Evolutionary conservation across 192 early-diverging fungal species (phyloP).

Genomic region (Coemansia sp.): DNA sequence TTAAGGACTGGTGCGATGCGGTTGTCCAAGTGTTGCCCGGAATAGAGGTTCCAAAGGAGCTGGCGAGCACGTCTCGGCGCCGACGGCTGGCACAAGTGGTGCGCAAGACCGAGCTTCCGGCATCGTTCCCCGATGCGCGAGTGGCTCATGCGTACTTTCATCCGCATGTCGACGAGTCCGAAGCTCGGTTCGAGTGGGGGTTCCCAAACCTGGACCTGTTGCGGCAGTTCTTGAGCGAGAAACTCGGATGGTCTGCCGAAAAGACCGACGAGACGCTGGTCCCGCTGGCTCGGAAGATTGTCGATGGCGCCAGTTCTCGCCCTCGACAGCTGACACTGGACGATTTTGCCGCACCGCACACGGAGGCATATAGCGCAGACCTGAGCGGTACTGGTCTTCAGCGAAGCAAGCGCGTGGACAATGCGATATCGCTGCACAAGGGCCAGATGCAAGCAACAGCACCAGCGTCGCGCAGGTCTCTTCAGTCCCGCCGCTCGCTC

Average conservation of each 20-base stretch:
- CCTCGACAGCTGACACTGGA: constrained; percentile 32
- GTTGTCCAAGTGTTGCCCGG: constrained; percentile 51
- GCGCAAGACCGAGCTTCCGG: constrained; percentile 67
- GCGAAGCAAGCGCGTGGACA: constrained; percentile 44
- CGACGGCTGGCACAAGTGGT: constrained; percentile 59
- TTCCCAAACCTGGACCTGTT: constrained; percentile 53
- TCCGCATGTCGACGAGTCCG: constrained; percentile 62
- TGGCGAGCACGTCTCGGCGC: constrained; percentile 21
- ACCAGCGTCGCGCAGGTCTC: constrained; percentile 1
- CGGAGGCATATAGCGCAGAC: not conserved
- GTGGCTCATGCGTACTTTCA: constrained; percentile 77
- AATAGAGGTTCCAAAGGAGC: constrained; percentile 34
- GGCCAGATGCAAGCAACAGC: not conserved
- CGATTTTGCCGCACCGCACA: constrained; percentile 5
- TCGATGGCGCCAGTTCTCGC: constrained; percentile 5
- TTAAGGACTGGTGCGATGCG: constrained; percentile 41
- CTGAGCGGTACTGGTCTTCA: constrained; percentile 1
- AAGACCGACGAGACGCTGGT: constrained; percentile 51
- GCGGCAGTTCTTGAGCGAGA: constrained; percentile 47
- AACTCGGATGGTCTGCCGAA: constrained; percentile 41
- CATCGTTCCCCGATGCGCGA: constrained; percentile 74
- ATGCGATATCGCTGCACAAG: constrained; percentile 42
- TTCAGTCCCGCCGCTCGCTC: constrained; percentile 7
- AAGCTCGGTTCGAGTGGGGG: constrained; percentile 36
- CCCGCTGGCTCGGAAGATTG: constrained; percentile 47